Percentiles rank a stretch among this genome's conserved stretches.
phyloP scores from a whole-genome alignment of 306 rosid species.

The Abrus pulchellus region DNA sequence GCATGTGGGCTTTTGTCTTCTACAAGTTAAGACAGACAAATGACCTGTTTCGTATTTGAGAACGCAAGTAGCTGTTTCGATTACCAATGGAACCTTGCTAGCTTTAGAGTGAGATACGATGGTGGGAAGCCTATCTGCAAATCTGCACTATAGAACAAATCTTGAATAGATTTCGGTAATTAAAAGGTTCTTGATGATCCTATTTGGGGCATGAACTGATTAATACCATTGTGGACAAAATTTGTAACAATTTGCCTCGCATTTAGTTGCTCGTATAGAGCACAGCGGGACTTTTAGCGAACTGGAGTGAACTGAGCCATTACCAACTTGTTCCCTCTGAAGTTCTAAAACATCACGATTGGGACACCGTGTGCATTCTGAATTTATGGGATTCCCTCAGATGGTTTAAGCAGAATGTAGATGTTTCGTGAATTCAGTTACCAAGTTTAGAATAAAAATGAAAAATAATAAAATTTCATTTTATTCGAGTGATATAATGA shows the following conservation, averaged over 20 bases:
- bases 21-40: slow-evolving; percentile 41
- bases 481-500: too few relatives aligned
- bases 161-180: slow-evolving; percentile 12
- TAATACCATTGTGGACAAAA: slow-evolving; percentile 23
- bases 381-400: neutral
- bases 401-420: neutral
- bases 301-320: neutral
- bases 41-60: slow-evolving; percentile 41
- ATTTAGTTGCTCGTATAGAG: neutral
- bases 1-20: slow-evolving; percentile 46
- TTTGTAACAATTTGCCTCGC: neutral
- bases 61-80: slow-evolving; percentile 45
- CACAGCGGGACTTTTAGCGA: neutral
- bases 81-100: slow-evolving; percentile 40
- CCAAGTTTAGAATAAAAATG: too few relatives aligned
- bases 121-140: slow-evolving; percentile 45
- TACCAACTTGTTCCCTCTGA: neutral
- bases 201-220: slow-evolving; percentile 11
- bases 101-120: slow-evolving; percentile 41
- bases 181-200: neutral
- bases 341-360: neutral
- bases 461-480: too few relatives aligned
- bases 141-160: slow-evolving; percentile 28
- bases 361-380: neutral
- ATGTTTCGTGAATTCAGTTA: neutral